Evolutionary conservation across 2,329 filamentous ascomycete genomes (phyloP).

Genomic region (Ophiosphaerella herpotricha): DNA sequence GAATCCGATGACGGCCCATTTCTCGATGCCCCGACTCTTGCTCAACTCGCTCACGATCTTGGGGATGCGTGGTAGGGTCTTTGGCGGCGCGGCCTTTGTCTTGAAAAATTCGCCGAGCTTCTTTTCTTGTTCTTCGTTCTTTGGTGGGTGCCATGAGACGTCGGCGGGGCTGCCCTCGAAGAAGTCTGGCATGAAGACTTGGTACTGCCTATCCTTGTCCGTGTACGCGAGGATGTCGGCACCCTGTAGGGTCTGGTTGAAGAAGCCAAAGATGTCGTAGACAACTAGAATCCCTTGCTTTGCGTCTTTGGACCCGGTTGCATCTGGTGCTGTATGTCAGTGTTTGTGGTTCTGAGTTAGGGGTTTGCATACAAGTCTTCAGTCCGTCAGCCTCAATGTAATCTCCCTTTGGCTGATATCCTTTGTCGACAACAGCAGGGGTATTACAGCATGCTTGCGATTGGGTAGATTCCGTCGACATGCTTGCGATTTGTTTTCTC

Average conservation of each 20-base stretch:
- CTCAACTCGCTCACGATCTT: slow-evolving; percentile 60
- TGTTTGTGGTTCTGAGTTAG: background rate
- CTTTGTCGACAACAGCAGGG: slow-evolving; percentile 54
- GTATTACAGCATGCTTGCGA: slow-evolving; percentile 53
- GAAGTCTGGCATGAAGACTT: slow-evolving; percentile 90
- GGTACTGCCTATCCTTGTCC: slow-evolving; percentile 73
- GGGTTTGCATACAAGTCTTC: slow-evolving; percentile 59
- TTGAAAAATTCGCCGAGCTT: slow-evolving; percentile 65
- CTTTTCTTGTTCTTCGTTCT: slow-evolving; percentile 63
- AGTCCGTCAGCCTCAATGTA: slow-evolving; percentile 64
- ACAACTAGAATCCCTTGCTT: slow-evolving; percentile 63
- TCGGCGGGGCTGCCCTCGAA: slow-evolving; percentile 76
- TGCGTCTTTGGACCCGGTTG: slow-evolving; percentile 60
- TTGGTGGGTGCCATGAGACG: slow-evolving; percentile 64
- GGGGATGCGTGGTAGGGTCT: slow-evolving; percentile 60
- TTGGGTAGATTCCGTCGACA: slow-evolving; percentile 45
- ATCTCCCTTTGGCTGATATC: slow-evolving; percentile 62
- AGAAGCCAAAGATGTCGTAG: slow-evolving; percentile 69
- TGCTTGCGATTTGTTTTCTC: slow-evolving; percentile 20
- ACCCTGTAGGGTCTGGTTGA: slow-evolving; percentile 65
- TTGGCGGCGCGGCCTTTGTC: slow-evolving; percentile 61
- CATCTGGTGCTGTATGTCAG: slow-evolving; percentile 46
- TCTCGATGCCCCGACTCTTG: slow-evolving; percentile 54
- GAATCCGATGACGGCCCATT: slow-evolving; percentile 65
- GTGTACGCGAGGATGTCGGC: slow-evolving; percentile 65